Evolutionary conservation across 2,329 filamentous ascomycete species (phyloP), one percentile per base, ranked within the genome.

Genomic region (Chrysosporium queenslandicum): DNA sequence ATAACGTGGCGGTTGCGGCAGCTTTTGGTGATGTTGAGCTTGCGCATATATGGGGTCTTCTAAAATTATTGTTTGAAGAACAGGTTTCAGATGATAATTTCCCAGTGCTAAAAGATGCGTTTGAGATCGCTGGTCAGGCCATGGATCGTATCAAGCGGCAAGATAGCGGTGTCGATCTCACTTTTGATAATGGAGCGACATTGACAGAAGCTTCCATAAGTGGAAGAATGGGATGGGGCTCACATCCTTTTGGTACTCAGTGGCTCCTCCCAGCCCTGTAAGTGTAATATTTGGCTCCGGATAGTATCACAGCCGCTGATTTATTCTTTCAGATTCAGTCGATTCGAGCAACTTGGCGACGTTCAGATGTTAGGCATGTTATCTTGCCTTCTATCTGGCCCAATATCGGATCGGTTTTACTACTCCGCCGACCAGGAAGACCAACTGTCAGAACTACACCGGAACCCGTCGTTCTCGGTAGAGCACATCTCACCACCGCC

Each of bases 11-110:
- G 1, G 81, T 94, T 42, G 90, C 91, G 7, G 77, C 81, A 58
- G 82, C 80, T 56, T 77, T 85, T 59, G 86, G 84, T 3, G 78
- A 81, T 57, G 66, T 74, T 12, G 87, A 95, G 57, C 69, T 94
- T 27, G 83, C 85, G 23, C 81, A 88, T 59, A 79, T 94, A 5
- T 98, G 92, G 92, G 80, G 79, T 46, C 84, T 96, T 58, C 75
- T 88, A 51, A 83, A 81, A 16, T 73, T 96, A 53, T 74, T 97
- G 4, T 72, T 97, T 42, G 81, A 82, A 58, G 85, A 86, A 59
- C 81, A 87, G 41, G 82, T 90, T 25, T 1, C 71, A 91, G 2
- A 77, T 85, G 59, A 71, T 87, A 23, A 74, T 18, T 37, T n/a
- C 21, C 18, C 77, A 52, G 70, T 74, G 37, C 73, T 75, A 7